Percentiles rank a stretch among this genome's conserved stretches.
Conservation (phyloP, 2,329 filamentous ascomycete genomes). For the Corinectria fuckeliana region DNA sequence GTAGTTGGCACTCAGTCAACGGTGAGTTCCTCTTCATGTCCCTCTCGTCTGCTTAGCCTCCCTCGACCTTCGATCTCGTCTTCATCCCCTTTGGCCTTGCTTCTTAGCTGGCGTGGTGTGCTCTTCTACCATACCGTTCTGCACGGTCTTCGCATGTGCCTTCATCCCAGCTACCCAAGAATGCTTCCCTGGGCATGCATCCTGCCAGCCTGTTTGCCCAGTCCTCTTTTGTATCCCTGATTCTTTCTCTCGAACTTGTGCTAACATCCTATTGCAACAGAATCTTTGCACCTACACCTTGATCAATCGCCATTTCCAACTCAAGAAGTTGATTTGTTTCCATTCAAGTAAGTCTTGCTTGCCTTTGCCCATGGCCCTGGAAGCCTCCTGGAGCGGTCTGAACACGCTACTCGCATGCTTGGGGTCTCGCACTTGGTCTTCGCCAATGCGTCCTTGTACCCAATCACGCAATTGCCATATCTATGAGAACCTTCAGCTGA, state of each 20-base stretch:
- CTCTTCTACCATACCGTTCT: background rate
- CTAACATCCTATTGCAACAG: slow-evolving; percentile 14
- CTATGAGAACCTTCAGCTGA: background rate
- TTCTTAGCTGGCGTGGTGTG: background rate
- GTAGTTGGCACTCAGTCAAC: slow-evolving; percentile 38
- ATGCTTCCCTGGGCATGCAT: background rate
- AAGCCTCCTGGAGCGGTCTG: background rate
- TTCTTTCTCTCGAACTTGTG: background rate
- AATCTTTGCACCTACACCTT: slow-evolving; percentile 40
- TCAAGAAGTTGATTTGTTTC: slow-evolving; percentile 42
- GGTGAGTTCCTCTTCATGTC: slow-evolving; percentile 30
- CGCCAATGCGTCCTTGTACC: background rate
- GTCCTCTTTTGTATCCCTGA: background rate
- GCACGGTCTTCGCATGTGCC: background rate
- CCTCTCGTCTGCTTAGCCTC: background rate
- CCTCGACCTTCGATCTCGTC: background rate
- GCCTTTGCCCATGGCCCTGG: background rate
- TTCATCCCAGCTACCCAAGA: background rate
- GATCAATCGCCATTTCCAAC: slow-evolving; percentile 42
- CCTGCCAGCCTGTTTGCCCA: background rate
- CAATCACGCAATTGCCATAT: background rate
- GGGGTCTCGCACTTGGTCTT: no score
- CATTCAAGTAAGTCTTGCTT: slow-evolving; percentile 39
- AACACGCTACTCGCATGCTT: background rate
- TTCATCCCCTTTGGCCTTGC: background rate